Base-by-base conservation (phyloP, 768 basidiomycete species). In the Rhodosporidiobolus odoratus region DNA sequence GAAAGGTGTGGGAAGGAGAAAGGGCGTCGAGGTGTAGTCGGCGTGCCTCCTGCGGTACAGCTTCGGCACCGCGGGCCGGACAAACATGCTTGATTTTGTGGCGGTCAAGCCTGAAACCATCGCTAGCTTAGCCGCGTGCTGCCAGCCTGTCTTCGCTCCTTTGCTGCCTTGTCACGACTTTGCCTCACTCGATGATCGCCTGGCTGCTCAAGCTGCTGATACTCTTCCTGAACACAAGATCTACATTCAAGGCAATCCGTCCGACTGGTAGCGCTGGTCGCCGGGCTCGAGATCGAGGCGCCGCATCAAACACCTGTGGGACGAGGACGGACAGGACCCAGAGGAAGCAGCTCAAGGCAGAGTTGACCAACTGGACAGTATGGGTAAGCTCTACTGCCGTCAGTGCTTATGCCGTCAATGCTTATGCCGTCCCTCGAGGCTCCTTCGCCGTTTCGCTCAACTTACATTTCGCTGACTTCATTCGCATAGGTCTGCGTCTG, bases 131-230 rank as follows among this genome's bases (percentile, higher is more conserved):
- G n/a, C n/a, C n/a, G n/a, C n/a, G n/a, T n/a, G n/a, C n/a, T n/a
- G n/a, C n/a, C n/a, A n/a, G n/a, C n/a, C 43, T 45, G 43, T 23
- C 43, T 45, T 23, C 23, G 12, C 23, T 23, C 43, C 43, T 45
- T 45, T 45, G 13, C 43, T 23, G 12, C 43, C 43, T 45, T 23
- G 12, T 45, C 43, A 45, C 43, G 43, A 12, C 43, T 13, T 12
- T 45, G 13, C 12, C 48, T 50, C 21, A n/a, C 30, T 21, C 34
- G 23, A 71, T 71, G 69, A 25, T 71, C 21, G 65, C 37, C 13
- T 66, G 65, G 69, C 38, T 59, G 12, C 60, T 71, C 65, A 71
- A 71, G 56, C 60, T 71, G 5, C 4, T 58, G 7, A 45, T 71
- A 41, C 50, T 37, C n/a, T 53, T 27, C 4, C 25, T 41, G 4